These are phyloP conservation scores for Pseudogymnoascus sp. DNA, from an alignment of 2,329 filamentous ascomycete genomes.

Conservation along the genomic window DNA sequence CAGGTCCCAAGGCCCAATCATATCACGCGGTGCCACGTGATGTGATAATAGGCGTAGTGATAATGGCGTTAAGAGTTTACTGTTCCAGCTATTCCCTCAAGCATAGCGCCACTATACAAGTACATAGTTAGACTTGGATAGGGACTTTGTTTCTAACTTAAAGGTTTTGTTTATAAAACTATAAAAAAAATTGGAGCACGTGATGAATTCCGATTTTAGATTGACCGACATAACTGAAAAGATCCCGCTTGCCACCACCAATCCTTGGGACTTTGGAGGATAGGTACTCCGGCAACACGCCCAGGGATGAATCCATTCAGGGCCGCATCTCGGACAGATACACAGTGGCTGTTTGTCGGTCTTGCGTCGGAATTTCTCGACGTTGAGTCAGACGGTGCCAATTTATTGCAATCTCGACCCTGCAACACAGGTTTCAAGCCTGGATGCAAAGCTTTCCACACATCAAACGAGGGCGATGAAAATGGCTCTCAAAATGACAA, in stretches of 20 bases:
- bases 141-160: too few relatives aligned
- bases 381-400: background rate
- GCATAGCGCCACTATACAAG: too few relatives aligned
- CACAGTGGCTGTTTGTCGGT: background rate
- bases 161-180: background rate
- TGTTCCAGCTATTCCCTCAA: too few relatives aligned
- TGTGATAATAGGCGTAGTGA: too few relatives aligned
- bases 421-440: constrained; percentile 37
- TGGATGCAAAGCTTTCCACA: constrained; percentile 53
- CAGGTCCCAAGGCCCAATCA: too few relatives aligned
- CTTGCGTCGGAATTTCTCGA: background rate
- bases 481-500: constrained; percentile 20
- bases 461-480: constrained; percentile 35
- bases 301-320: background rate
- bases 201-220: background rate
- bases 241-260: background rate
- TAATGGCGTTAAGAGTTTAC: too few relatives aligned
- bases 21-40: too few relatives aligned
- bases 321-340: background rate
- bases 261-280: background rate
- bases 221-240: background rate
- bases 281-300: background rate
- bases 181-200: background rate
- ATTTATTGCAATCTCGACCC: background rate
- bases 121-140: too few relatives aligned